A percentile compares a stretch with the other conserved stretches of the same genome.
These are phyloP conservation scores for Pichia inconspicua DNA, from an alignment of 1,139 yeast species.

Conservation along the genomic window DNA sequence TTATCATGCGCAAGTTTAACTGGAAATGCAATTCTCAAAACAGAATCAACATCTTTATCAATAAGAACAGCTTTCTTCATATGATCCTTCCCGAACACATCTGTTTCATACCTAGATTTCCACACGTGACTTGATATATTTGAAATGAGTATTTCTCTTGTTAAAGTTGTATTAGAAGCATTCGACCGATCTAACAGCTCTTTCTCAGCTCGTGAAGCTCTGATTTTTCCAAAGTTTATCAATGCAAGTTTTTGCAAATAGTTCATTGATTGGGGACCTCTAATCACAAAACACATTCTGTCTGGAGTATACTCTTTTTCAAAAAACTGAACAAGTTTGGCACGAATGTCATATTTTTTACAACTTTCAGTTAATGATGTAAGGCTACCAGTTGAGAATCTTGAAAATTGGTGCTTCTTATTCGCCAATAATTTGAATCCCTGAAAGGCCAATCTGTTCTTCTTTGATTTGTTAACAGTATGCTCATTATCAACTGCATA, in stretches of 20 bases:
- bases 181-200: background rate
- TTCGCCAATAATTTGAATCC: conserved; percentile 46
- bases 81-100: conserved; percentile 3
- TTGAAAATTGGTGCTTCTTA: conserved; percentile 34
- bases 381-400: conserved; percentile 42
- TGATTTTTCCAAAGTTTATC: conserved; percentile 30
- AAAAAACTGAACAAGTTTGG: conserved; percentile 28
- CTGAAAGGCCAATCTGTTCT: conserved; percentile 46
- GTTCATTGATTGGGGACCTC: conserved; percentile 59
- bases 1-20: background rate
- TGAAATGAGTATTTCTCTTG: background rate
- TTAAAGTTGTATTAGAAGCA: background rate
- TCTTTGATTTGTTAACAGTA: conserved; percentile 36
- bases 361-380: conserved; percentile 27
- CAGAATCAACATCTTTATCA: conserved; percentile 12
- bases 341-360: conserved; percentile 22
- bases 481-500: conserved; percentile 61
- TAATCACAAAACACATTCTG: conserved; percentile 49
- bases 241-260: conserved; percentile 44
- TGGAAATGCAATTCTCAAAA: conserved; percentile 22
- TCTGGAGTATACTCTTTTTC: conserved; percentile 28
- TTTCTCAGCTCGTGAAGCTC: background rate
- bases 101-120: conserved; percentile 12
- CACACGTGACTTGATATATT: conserved; percentile 15
- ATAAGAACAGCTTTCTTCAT: conserved; percentile 17